Percentiles rank a stretch among this genome's conserved stretches.
Evolutionary conservation across 768 basidiomycete species (phyloP).

Genomic region (Exsudoporus frostii): DNA sequence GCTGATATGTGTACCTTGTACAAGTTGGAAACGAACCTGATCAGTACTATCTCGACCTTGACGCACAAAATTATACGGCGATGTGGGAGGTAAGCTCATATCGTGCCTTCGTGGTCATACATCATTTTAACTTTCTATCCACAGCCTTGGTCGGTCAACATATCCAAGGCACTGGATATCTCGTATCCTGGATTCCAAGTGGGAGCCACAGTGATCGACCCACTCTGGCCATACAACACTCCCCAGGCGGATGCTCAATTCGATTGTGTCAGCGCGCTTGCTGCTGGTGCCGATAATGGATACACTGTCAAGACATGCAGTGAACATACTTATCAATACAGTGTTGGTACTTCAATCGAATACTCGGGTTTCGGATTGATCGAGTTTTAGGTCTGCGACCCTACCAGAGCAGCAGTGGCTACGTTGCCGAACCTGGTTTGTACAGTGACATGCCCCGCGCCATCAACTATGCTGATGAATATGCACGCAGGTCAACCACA

Average conservation of each 20-base stretch:
- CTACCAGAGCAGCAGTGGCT: slow-evolving; percentile 40
- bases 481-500: slow-evolving; percentile 46
- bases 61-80: slow-evolving; percentile 42
- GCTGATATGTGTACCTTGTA: neutral
- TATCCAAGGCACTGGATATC: slow-evolving; percentile 39
- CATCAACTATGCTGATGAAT: neutral
- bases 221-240: slow-evolving; percentile 48
- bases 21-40: slow-evolving; percentile 55
- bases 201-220: slow-evolving; percentile 49
- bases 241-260: slow-evolving; percentile 35
- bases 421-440: slow-evolving; percentile 49
- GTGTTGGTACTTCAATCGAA: slow-evolving; percentile 30
- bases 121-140: neutral
- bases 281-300: slow-evolving; percentile 42
- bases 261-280: slow-evolving; percentile 48
- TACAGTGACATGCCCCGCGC: neutral
- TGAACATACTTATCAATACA: slow-evolving; percentile 55
- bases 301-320: slow-evolving; percentile 46
- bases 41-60: slow-evolving; percentile 41
- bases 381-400: slow-evolving; percentile 2
- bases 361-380: slow-evolving; percentile 40
- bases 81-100: slow-evolving; percentile 41
- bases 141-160: slow-evolving; percentile 50
- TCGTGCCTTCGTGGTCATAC: neutral
- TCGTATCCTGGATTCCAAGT: slow-evolving; percentile 44